Evolutionary conservation across 805 yeast species (phyloP).

Genomic region (Clavispora carvajalis): DNA sequence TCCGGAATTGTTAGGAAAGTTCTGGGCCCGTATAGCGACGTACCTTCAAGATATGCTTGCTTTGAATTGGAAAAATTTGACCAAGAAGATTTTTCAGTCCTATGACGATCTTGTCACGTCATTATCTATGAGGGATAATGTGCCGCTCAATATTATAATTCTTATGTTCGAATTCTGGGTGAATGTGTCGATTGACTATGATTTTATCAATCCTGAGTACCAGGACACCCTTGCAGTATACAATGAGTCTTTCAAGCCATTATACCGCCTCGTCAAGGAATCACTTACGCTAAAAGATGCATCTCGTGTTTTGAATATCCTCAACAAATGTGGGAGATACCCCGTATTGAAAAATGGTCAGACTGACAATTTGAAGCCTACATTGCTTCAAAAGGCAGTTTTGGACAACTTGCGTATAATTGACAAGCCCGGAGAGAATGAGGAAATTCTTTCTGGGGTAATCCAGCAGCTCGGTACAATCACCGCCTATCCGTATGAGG

Average conservation of each 20-base stretch:
- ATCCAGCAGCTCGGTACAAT: conserved; percentile 52
- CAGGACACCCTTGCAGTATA: conserved; percentile 59
- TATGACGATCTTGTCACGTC: conserved; percentile 43
- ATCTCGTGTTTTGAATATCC: conserved; percentile 48
- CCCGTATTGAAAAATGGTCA: conserved; percentile 61
- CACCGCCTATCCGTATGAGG: conserved; percentile 55
- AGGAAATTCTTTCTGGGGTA: conserved; percentile 37
- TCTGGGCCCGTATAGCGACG: conserved; percentile 55
- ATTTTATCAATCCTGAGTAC: conserved; percentile 41
- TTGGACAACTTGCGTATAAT: conserved; percentile 41
- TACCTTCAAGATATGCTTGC: conserved; percentile 41
- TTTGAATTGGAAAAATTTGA: conserved; percentile 46
- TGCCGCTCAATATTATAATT: conserved; percentile 22
- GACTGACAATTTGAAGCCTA: conserved; percentile 45
- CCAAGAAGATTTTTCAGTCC: conserved; percentile 50
- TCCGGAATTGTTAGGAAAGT: conserved; percentile 11
- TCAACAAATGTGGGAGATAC: conserved; percentile 64
- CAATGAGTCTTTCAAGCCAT: conserved; percentile 46
- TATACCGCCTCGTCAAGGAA: conserved; percentile 33
- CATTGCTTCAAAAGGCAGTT: conserved; percentile 60
- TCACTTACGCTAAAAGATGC: conserved; percentile 32
- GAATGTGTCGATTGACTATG: conserved; percentile 33
- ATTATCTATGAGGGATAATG: conserved; percentile 13
- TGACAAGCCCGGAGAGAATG: conserved; percentile 18
- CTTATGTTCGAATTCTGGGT: conserved; percentile 50